Evolutionary conservation across 1,139 yeast species (phyloP).

Genomic region (Protomyces pachydermus): DNA sequence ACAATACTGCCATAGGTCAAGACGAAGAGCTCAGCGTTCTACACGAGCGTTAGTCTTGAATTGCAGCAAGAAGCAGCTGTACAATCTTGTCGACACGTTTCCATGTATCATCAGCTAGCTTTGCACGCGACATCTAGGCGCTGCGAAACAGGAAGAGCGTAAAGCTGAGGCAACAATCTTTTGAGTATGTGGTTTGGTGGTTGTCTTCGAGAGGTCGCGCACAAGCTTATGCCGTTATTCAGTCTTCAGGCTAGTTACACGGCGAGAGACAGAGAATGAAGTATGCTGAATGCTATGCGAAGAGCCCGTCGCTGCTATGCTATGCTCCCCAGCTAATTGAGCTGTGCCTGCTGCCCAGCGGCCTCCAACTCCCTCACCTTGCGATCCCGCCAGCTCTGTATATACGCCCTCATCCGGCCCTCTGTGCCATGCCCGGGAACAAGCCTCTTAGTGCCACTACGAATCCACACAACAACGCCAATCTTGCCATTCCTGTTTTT

Average conservation of each 20-base stretch:
- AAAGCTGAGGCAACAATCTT: too few species aligned
- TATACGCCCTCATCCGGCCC: constrained; percentile 19
- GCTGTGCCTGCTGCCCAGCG: background rate
- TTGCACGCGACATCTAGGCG: constrained; percentile 15
- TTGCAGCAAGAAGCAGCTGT: constrained; percentile 28
- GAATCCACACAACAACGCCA: constrained; percentile 23
- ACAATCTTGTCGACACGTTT: constrained; percentile 82
- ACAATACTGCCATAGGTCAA: constrained; percentile 92
- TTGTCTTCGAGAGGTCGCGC: too few species aligned
- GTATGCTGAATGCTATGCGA: too few species aligned
- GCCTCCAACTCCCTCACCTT: constrained; percentile 2
- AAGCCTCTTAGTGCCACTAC: constrained; percentile 17
- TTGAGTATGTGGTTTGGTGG: too few species aligned
- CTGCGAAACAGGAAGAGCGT: too few species aligned
- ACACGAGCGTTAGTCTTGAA: constrained; percentile 32
- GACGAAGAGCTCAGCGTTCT: constrained; percentile 85
- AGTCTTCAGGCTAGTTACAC: too few species aligned
- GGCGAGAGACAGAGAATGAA: too few species aligned
- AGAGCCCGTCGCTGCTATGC: too few species aligned
- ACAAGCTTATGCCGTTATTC: too few species aligned
- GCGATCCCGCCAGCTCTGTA: constrained; percentile 17
- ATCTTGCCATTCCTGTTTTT: constrained; percentile 25
- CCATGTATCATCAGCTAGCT: constrained; percentile 85
- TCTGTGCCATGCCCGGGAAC: constrained; percentile 17
- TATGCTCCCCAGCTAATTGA: too few species aligned